Conservation (phyloP, 1,284 basidiomycete genomes). For the Pseudozyma sp. region DNA sequence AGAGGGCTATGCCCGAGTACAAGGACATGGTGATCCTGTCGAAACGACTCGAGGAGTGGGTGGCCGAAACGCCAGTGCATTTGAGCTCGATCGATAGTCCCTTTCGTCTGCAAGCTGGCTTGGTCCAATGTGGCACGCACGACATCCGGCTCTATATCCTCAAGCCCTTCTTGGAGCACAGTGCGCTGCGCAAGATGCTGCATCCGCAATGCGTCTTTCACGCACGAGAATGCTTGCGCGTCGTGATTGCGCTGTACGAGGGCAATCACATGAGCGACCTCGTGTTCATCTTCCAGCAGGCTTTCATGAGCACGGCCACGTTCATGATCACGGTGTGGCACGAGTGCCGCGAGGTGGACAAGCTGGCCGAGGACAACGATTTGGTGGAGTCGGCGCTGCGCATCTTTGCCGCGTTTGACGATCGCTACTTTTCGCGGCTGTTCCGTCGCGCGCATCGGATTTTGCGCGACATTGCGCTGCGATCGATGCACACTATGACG, state of each 20-base stretch:
- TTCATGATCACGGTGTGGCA: slow-evolving; percentile 66
- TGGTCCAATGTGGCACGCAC: slow-evolving; percentile 55
- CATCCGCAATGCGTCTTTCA: slow-evolving; percentile 57
- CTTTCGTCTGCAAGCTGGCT: slow-evolving; percentile 48
- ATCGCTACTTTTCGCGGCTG: slow-evolving; percentile 47
- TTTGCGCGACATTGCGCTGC: slow-evolving; percentile 46
- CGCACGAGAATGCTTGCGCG: slow-evolving; percentile 52
- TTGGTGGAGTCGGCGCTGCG: slow-evolving; percentile 56
- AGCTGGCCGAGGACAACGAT: slow-evolving; percentile 50
- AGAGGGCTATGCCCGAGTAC: slow-evolving; percentile 48
- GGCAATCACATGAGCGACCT: slow-evolving; percentile 47
- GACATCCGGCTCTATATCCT: slow-evolving; percentile 62
- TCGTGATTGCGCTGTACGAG: slow-evolving; percentile 54
- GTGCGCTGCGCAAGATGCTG: slow-evolving; percentile 54
- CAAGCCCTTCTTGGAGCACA: slow-evolving; percentile 59
- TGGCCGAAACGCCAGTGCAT: slow-evolving; percentile 45
- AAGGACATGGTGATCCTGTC: slow-evolving; percentile 57
- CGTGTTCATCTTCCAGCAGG: slow-evolving; percentile 60
- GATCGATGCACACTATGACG: slow-evolving; percentile 49
- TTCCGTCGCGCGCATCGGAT: slow-evolving; percentile 51
- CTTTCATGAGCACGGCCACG: slow-evolving; percentile 59
- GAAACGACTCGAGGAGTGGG: slow-evolving; percentile 59
- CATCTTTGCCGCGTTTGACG: slow-evolving; percentile 54
- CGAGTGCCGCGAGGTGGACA: slow-evolving; percentile 40
- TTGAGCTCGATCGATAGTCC: slow-evolving; percentile 45